phyloP scores from a whole-genome alignment of 2,329 filamentous ascomycete species.

The Bipolaris sorokiniana region DNA sequence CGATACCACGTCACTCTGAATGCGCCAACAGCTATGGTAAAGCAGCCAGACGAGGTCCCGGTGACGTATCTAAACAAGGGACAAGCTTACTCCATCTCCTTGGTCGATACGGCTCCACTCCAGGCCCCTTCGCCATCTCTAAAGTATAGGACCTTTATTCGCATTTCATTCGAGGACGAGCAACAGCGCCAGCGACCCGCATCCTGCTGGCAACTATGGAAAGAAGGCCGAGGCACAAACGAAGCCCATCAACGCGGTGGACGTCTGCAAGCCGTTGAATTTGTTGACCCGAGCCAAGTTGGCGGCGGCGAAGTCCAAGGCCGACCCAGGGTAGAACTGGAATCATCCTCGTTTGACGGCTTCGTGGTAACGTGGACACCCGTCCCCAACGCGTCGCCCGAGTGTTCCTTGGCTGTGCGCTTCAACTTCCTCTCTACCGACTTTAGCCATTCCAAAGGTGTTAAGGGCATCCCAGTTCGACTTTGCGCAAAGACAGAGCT shows the following conservation, averaged over 20 bases:
- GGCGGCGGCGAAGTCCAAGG: conserved; percentile 58
- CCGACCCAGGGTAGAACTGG: conserved; percentile 57
- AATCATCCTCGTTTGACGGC: conserved; percentile 82
- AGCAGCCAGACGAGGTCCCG: conserved; percentile 85
- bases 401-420: conserved; percentile 86
- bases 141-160: conserved; percentile 86
- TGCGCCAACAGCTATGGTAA: conserved; percentile 96
- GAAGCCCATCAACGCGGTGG: conserved; percentile 94
- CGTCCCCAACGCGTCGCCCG: conserved; percentile 66
- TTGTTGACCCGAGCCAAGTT: conserved; percentile 70
- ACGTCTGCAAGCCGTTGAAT: conserved; percentile 93
- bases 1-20: conserved; percentile 90
- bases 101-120: conserved; percentile 75
- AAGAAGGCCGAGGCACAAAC: conserved; percentile 92
- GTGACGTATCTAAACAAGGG: conserved; percentile 99
- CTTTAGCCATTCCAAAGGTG: conserved; percentile 97
- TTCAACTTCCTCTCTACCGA: conserved; percentile 99
- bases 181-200: conserved; percentile 84
- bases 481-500: conserved; percentile 89
- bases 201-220: conserved; percentile 90
- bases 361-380: conserved; percentile 92
- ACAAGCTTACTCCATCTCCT: conserved; percentile 86
- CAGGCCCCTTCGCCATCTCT: conserved; percentile 63
- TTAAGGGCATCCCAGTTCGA: conserved; percentile 94
- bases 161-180: conserved; percentile 97